Evolutionary conservation across 164 flowering plant species (phyloP), one percentile per base, ranked within the genome.

Genomic region (Tetracentron sinense): DNA sequence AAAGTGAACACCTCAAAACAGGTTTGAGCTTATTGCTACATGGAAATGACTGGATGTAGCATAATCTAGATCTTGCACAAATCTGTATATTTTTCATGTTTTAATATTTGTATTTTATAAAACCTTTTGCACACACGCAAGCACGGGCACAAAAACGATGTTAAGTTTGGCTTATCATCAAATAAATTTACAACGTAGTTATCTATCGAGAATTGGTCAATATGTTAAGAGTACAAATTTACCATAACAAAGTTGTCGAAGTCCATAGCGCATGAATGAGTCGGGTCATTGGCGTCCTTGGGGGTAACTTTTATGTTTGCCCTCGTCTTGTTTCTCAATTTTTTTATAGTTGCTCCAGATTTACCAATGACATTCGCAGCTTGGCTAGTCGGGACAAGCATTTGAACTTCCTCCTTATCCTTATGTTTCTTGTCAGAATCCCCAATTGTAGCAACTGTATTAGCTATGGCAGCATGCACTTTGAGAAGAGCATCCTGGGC

Each of bases 321-420:
- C 72, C 78, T 74, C 1, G 94, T 86, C 75, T 74, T 83, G 78
- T 81, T 81, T 68, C 97, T 83, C 65, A 95, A 33, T 64, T 62
- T 92, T 76, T 92, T 95, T 26, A 95, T 87, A 10, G 92, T 89
- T 11, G 80, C 60, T 27, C 97, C 99, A 48, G 86, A 77, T 78
- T 95, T 95, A 0, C 99, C 99, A 75, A 95, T 95, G 33, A 95
- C 72, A 76, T 82, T 88, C 4, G 99, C 89, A 16, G 91, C 83
- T 75, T 95, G 99, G 69, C 97, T 95, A 52, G 90, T 66, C 1
- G 99, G 99, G 33, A 88, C 94, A 69, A 92, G 96, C 70, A 95
- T 75, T 50, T 71, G 85, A 15, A 88, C 94, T 66, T 90, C 91
- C 65, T 82, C 97, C 69, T 69, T 86, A 53, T 84, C 85, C 35